These are phyloP conservation scores for Avena insularis DNA, from an alignment of 176 grass and related monocot genomes.

Conservation along the genomic window DNA sequence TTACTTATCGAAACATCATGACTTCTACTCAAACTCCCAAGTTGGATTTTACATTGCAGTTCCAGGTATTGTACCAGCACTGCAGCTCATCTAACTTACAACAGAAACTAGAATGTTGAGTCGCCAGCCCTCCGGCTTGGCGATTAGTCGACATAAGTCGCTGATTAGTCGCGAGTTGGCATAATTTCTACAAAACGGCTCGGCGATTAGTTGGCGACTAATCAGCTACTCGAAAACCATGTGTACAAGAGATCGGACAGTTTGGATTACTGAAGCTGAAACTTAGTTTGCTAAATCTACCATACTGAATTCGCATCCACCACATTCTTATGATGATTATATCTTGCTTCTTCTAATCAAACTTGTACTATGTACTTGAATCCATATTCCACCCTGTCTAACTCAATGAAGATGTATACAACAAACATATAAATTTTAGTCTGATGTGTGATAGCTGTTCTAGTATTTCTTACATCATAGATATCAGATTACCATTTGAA, in stretches of 20 bases:
- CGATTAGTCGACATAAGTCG: too few species aligned
- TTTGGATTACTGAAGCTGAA: neutral
- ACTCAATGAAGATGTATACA: neutral
- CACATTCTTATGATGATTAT: neutral
- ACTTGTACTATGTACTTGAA: neutral
- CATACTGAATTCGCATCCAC: neutral
- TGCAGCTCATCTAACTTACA: constrained; percentile 15
- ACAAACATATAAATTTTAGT: neutral
- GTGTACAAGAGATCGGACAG: neutral
- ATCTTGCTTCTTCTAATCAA: neutral
- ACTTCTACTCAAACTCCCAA: constrained; percentile 72
- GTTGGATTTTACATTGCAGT: constrained; percentile 98
- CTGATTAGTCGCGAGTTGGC: too few species aligned
- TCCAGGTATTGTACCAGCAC: constrained; percentile 60
- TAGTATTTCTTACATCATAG: neutral
- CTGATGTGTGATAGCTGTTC: neutral
- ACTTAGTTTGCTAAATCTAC: neutral
- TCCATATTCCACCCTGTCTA: neutral
- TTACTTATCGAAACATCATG: constrained; percentile 92
- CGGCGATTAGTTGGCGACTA: too few species aligned
- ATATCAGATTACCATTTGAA: constrained; percentile 9
- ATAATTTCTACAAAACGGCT: too few species aligned
- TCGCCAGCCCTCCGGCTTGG: too few species aligned
- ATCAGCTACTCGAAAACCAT: too few species aligned
- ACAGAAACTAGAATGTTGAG: neutral